Evolutionary conservation across 2,329 filamentous ascomycete species (phyloP).

Genomic region (Aspergillus brasiliensis): DNA sequence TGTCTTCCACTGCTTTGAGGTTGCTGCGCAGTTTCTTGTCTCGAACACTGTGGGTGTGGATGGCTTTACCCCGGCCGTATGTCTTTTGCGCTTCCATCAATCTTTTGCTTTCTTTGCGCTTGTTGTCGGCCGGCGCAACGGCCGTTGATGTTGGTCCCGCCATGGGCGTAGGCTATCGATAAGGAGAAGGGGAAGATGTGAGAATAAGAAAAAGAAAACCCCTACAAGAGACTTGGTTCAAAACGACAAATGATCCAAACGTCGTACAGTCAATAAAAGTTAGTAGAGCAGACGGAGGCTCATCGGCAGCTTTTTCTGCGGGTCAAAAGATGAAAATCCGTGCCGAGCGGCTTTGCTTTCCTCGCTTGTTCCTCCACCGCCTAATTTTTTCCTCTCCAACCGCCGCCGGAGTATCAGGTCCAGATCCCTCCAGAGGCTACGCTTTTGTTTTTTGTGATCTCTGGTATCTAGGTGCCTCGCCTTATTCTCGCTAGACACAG

Average conservation of each 20-base stretch:
- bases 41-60: slow-evolving; percentile 71
- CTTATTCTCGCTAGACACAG: slow-evolving; percentile 9
- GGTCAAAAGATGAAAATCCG: slow-evolving; percentile 14
- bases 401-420: slow-evolving; percentile 16
- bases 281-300: neutral
- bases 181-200: neutral
- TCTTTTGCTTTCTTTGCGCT: slow-evolving; percentile 43
- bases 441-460: slow-evolving; percentile 13
- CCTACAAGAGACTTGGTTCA: neutral
- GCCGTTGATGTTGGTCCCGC: slow-evolving; percentile 32
- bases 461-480: slow-evolving; percentile 15
- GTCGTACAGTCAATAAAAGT: neutral
- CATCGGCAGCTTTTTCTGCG: slow-evolving; percentile 16
- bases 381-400: slow-evolving; percentile 35
- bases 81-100: slow-evolving; percentile 63
- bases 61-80: slow-evolving; percentile 81
- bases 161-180: slow-evolving; percentile 24
- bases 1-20: slow-evolving; percentile 74
- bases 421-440: slow-evolving; percentile 3
- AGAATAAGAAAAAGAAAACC: neutral
- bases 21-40: slow-evolving; percentile 90
- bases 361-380: slow-evolving; percentile 34
- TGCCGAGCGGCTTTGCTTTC: slow-evolving; percentile 3
- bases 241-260: neutral
- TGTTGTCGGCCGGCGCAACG: slow-evolving; percentile 33